Conservation (phyloP, 2,329 filamentous ascomycete species). For the Stylonectria norvegica region DNA sequence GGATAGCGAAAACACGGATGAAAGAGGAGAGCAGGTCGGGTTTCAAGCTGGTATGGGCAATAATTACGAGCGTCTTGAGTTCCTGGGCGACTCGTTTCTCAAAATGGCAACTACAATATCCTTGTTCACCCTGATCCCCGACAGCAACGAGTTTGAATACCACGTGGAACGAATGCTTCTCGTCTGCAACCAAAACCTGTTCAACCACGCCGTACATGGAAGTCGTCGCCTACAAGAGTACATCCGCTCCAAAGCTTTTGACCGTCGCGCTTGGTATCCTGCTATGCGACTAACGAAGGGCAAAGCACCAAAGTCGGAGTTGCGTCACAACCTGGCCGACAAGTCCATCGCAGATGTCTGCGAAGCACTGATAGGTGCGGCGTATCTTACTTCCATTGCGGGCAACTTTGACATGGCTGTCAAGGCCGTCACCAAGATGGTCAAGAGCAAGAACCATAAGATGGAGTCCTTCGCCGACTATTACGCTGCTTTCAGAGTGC, state of each 20-base stretch:
- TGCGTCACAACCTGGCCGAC: constrained; percentile 69
- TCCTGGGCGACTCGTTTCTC: constrained; percentile 87
- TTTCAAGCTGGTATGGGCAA: constrained; percentile 83
- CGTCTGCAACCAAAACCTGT: constrained; percentile 87
- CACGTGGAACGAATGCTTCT: constrained; percentile 89
- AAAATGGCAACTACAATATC: constrained; percentile 95
- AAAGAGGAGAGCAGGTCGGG: constrained; percentile 65
- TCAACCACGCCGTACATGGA: constrained; percentile 69
- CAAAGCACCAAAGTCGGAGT: constrained; percentile 50
- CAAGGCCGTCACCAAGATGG: constrained; percentile 64
- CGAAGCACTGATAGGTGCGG: constrained; percentile 88
- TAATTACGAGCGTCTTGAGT: constrained; percentile 93
- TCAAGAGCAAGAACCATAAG: constrained; percentile 64
- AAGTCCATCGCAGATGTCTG: constrained; percentile 94
- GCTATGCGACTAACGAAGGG: constrained; percentile 70
- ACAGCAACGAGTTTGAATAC: constrained; percentile 78
- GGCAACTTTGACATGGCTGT: constrained; percentile 56
- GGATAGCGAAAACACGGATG: constrained; percentile 79
- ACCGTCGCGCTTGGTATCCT: constrained; percentile 84
- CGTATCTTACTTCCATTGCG: constrained; percentile 53
- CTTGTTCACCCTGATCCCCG: constrained; percentile 71
- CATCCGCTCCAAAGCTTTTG: constrained; percentile 80
- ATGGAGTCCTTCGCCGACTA: constrained; percentile 73
- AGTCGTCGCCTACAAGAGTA: constrained; percentile 67
- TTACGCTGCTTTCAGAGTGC: constrained; percentile 62